These are phyloP conservation scores for Cenchrus fungigraminus DNA, from an alignment of 176 grass and related monocot species.

Conservation along the genomic window DNA sequence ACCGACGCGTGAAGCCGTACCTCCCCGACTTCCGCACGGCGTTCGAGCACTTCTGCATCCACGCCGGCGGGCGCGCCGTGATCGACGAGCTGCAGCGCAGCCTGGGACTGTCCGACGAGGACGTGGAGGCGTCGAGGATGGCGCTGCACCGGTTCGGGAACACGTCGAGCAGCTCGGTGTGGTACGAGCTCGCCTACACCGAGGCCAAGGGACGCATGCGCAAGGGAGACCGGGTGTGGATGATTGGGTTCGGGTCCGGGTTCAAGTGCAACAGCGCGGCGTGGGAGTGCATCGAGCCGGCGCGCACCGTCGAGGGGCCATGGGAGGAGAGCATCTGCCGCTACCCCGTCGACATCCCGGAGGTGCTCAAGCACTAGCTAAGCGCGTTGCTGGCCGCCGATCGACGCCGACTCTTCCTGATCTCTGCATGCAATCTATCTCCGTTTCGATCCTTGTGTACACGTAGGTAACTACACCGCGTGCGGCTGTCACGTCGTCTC, in stretches of 20 bases:
- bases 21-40: constrained; percentile 79
- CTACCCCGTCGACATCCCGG: constrained; percentile 74
- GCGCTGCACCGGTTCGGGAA: constrained; percentile 91
- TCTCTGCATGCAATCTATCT: background rate
- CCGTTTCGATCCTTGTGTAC: background rate
- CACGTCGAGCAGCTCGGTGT: constrained; percentile 92
- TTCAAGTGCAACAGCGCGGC: constrained; percentile 96
- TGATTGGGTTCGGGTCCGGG: constrained; percentile 84
- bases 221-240: constrained; percentile 71
- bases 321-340: constrained; percentile 64
- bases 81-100: constrained; percentile 98
- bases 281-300: constrained; percentile 74
- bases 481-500: background rate
- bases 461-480: constrained; percentile 14
- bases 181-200: constrained; percentile 96
- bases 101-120: constrained; percentile 63
- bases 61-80: constrained; percentile 79
- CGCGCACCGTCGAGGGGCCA: constrained; percentile 44
- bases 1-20: constrained; percentile 64
- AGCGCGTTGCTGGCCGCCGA: background rate
- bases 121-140: constrained; percentile 95
- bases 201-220: constrained; percentile 78
- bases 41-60: constrained; percentile 99
- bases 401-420: too few relatives aligned
- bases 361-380: constrained; percentile 68